Evolutionary conservation across 306 rosid species (phyloP).

Genomic region (Fragaria nilgerrensis): DNA sequence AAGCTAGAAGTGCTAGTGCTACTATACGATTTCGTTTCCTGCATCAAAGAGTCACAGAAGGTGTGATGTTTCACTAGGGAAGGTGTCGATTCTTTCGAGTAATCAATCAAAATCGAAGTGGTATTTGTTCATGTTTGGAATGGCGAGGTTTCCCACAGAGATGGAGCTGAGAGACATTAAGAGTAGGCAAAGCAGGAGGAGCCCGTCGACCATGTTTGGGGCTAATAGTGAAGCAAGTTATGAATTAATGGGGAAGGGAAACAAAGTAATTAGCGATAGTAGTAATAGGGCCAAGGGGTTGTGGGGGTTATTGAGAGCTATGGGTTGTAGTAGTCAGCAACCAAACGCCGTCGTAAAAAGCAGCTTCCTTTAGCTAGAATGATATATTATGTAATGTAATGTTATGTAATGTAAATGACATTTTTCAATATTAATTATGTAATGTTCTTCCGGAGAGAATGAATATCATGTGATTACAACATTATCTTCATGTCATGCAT

Average conservation of each 20-base stretch:
- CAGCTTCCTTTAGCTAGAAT: slow-evolving; percentile 14
- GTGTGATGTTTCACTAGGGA: slow-evolving; percentile 20
- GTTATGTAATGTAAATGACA: background rate
- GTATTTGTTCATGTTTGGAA: slow-evolving; percentile 65
- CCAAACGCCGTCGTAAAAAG: slow-evolving; percentile 41
- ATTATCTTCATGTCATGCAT: background rate
- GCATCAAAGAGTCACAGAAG: background rate
- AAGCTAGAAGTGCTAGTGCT: background rate
- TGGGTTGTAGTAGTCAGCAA: slow-evolving; percentile 34
- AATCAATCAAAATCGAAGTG: slow-evolving; percentile 50
- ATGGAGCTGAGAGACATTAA: slow-evolving; percentile 66
- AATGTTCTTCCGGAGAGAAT: background rate
- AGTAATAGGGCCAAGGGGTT: slow-evolving; percentile 29
- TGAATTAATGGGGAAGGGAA: slow-evolving; percentile 3
- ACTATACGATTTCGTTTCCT: background rate
- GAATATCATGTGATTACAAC: background rate
- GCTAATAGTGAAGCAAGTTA: slow-evolving; percentile 14
- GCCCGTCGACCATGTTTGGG: slow-evolving; percentile 31
- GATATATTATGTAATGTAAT: background rate
- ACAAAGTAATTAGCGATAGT: background rate
- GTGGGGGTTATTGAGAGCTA: slow-evolving; percentile 38
- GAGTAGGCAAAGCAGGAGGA: slow-evolving; percentile 48
- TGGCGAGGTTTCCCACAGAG: slow-evolving; percentile 41
- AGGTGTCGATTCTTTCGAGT: slow-evolving; percentile 43
- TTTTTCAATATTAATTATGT: too few species aligned